Evolutionary conservation across 2,329 filamentous ascomycete genomes (phyloP).

Genomic region (Neoscytalidium dimidiatum): DNA sequence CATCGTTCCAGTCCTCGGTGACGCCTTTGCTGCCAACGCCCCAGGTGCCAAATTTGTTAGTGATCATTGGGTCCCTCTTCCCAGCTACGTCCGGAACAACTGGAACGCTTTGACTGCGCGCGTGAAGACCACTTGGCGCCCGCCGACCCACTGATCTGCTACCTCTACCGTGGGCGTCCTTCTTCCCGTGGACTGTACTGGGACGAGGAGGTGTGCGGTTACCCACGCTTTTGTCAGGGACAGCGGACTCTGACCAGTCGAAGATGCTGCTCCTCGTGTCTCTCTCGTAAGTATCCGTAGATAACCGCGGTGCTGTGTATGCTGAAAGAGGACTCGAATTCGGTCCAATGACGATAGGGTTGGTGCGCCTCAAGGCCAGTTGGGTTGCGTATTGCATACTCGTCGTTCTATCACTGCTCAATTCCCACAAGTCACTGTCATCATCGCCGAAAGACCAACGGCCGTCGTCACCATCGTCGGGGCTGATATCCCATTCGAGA

Average conservation of each 20-base stretch:
- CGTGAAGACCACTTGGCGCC: conserved; percentile 68
- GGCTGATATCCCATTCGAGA: conserved; percentile 42
- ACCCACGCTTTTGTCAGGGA: conserved; percentile 61
- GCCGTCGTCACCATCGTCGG: conserved; percentile 41
- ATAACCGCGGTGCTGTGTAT: conserved; percentile 16
- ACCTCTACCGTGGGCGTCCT: conserved; percentile 68
- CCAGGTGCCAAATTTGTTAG: conserved; percentile 81
- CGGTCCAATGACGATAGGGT: conserved; percentile 31
- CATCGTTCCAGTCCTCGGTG: conserved; percentile 87
- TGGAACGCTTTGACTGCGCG: conserved; percentile 80
- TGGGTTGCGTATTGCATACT: conserved; percentile 33
- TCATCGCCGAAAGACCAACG: conserved; percentile 44
- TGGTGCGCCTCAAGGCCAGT: conserved; percentile 35
- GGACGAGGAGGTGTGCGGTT: conserved; percentile 65
- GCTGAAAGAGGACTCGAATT: conserved; percentile 31
- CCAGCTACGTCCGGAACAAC: conserved; percentile 61
- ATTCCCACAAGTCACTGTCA: conserved; percentile 39
- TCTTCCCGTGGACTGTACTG: conserved; percentile 75
- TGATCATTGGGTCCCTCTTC: conserved; percentile 56
- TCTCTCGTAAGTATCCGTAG: conserved; percentile 37
- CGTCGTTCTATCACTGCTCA: conserved; percentile 37
- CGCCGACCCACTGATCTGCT: conserved; percentile 69
- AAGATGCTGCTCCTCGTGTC: conserved; percentile 67
- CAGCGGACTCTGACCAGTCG: conserved; percentile 70
- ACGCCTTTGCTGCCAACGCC: conserved; percentile 75